Evolutionary conservation across 1,284 basidiomycete genomes (phyloP).

Genomic region (Mycosarcoma mackinlayi): DNA sequence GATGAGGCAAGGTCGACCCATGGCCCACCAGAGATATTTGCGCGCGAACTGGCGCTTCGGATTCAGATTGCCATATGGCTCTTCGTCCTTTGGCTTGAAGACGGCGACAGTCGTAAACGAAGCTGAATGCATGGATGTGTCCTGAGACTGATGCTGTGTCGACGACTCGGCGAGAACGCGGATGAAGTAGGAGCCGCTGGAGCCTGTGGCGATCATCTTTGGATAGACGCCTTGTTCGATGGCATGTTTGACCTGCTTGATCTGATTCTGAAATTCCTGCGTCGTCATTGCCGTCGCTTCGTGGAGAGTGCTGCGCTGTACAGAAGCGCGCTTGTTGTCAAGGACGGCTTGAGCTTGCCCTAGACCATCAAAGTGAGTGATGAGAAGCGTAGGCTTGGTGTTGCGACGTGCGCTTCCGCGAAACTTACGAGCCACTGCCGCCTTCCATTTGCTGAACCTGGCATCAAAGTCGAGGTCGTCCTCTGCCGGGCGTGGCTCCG

Average conservation of each 20-base stretch:
- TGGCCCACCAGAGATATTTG: slow-evolving; percentile 67
- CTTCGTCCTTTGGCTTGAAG: slow-evolving; percentile 67
- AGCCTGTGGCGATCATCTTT: slow-evolving; percentile 65
- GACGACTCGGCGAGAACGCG: slow-evolving; percentile 20
- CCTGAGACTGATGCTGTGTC: not conserved
- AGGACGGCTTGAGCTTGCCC: slow-evolving; percentile 23
- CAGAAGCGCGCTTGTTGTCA: slow-evolving; percentile 4
- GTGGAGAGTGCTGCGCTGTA: not conserved
- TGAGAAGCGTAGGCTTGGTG: slow-evolving; percentile 24
- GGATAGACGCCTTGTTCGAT: slow-evolving; percentile 59
- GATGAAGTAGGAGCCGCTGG: slow-evolving; percentile 65
- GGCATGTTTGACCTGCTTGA: slow-evolving; percentile 53
- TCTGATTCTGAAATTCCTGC: slow-evolving; percentile 35
- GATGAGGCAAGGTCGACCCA: slow-evolving; percentile 66
- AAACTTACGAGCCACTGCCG: slow-evolving; percentile 50
- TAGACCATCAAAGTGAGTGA: slow-evolving; percentile 38
- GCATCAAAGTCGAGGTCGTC: slow-evolving; percentile 57
- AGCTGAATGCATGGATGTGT: not conserved
- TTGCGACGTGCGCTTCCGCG: slow-evolving; percentile 22
- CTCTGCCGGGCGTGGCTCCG: not conserved
- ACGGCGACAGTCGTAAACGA: slow-evolving; percentile 51
- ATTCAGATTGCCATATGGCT: slow-evolving; percentile 67
- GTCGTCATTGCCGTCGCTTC: slow-evolving; percentile 41
- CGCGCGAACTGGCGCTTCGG: slow-evolving; percentile 65
- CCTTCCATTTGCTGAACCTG: slow-evolving; percentile 52